Conservation (phyloP, 139 green algal genomes). For the Chlorella sp. region DNA sequence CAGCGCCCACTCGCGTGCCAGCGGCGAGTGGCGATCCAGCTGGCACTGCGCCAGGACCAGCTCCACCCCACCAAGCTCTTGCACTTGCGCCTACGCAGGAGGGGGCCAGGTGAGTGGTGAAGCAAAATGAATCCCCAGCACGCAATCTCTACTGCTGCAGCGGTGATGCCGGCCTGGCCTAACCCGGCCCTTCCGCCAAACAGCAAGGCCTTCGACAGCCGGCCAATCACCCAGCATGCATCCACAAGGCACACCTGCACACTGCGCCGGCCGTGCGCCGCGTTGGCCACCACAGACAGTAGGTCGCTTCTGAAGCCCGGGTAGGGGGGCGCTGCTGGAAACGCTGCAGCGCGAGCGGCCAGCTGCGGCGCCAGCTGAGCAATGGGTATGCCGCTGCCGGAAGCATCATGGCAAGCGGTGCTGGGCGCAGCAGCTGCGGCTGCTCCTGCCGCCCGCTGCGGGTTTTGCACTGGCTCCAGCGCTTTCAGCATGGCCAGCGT, state of each 20-base stretch:
- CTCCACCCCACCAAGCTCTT: constrained; percentile 57
- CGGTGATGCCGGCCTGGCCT: too few relatives aligned
- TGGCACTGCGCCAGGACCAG: constrained; percentile 75
- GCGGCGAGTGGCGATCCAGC: constrained; percentile 68
- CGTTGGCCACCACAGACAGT: constrained; percentile 77
- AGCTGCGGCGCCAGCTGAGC: constrained; percentile 9
- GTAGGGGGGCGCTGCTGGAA: constrained; percentile 56
- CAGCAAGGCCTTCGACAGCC: too few relatives aligned
- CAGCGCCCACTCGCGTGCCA: constrained; percentile 91
- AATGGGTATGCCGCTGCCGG: background rate
- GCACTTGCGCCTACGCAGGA: constrained; percentile 51
- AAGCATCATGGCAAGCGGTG: constrained; percentile 30
- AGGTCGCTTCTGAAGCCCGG: constrained; percentile 77
- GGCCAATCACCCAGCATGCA: too few relatives aligned
- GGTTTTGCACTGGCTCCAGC: constrained; percentile 24
- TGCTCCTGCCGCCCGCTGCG: background rate
- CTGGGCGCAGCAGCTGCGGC: background rate
- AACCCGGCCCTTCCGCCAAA: too few relatives aligned
- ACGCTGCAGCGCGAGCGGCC: background rate
- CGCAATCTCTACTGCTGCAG: too few relatives aligned
- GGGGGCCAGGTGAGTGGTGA: background rate
- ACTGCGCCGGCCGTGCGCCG: constrained; percentile 27
- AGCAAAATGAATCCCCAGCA: background rate
- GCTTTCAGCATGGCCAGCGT: constrained; percentile 52
- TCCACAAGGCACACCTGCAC: constrained; percentile 27